These are phyloP conservation scores for Phaffia australis DNA, from an alignment of 768 basidiomycete species.

Conservation along the genomic window DNA sequence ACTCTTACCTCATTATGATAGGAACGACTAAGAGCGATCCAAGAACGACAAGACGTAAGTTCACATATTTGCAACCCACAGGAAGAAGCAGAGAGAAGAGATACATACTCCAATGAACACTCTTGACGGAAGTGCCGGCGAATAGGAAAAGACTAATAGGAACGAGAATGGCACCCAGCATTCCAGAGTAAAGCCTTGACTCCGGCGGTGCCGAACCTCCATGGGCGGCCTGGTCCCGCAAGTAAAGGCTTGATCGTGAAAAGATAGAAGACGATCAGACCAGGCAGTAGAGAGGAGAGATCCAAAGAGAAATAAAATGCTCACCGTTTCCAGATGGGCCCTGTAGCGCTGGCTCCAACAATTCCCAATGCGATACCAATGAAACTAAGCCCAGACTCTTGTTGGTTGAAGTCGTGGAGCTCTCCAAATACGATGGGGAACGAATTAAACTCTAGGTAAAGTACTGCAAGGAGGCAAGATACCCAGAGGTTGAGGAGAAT, in stretches of 20 bases:
- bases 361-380: constrained; percentile 28
- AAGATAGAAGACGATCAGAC: constrained; percentile 38
- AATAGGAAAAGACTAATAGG: constrained; percentile 45
- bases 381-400: constrained; percentile 23
- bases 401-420: constrained; percentile 4
- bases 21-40: constrained; percentile 3
- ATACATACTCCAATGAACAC: constrained; percentile 43
- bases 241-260: constrained; percentile 49
- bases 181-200: constrained; percentile 4
- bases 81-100: neutral
- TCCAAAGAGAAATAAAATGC: neutral
- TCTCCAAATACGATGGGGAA: constrained; percentile 9
- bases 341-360: neutral
- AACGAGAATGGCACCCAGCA: constrained; percentile 17
- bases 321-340: constrained; percentile 19
- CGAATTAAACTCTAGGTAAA: constrained; percentile 21
- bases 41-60: neutral
- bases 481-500: constrained; percentile 24
- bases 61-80: too few relatives aligned
- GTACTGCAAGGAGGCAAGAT: constrained; percentile 18
- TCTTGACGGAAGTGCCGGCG: constrained; percentile 47
- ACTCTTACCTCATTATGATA: constrained; percentile 12
- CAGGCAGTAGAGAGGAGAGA: neutral
- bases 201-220: constrained; percentile 16
- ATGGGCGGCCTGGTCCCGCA: constrained; percentile 24